These are phyloP conservation scores for Thecamonas trahens DNA, from an alignment of 78 protist species.

Conservation along the genomic window DNA sequence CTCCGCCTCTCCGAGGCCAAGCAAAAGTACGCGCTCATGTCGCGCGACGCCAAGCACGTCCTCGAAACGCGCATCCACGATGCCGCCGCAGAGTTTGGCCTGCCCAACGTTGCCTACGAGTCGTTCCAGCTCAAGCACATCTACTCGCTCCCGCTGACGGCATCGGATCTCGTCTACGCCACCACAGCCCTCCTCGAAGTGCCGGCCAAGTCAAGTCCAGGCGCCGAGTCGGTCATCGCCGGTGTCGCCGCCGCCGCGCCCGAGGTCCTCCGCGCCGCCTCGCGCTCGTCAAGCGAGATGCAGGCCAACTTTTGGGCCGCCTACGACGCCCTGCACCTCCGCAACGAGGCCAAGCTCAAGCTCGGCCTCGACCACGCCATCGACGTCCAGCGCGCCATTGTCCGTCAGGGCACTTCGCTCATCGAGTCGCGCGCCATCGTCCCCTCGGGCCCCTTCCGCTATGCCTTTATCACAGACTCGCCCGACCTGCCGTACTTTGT, in stretches of 20 bases:
- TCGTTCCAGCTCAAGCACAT: slow-evolving; percentile 23
- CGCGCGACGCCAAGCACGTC: not conserved
- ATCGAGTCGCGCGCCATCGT: slow-evolving; percentile 33
- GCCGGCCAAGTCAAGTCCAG: not conserved
- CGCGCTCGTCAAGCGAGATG: not conserved
- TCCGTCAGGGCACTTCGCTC: slow-evolving; percentile 28
- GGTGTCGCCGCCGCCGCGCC: not conserved
- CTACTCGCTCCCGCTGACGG: slow-evolving; percentile 16
- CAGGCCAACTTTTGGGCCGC: slow-evolving; percentile 54
- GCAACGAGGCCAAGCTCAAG: not conserved
- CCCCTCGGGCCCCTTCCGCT: slow-evolving; percentile 36
- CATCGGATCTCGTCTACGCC: slow-evolving; percentile 43
- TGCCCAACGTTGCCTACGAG: slow-evolving; percentile 21
- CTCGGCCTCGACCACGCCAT: slow-evolving; percentile 37
- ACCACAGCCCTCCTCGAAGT: slow-evolving; percentile 39
- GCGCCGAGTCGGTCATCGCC: not conserved
- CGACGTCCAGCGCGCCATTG: slow-evolving; percentile 31
- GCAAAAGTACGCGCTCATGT: slow-evolving; percentile 27
- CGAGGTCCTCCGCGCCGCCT: not conserved
- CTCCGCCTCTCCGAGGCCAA: slow-evolving; percentile 32
- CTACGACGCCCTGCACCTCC: slow-evolving; percentile 39
- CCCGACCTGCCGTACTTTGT: slow-evolving; percentile 16
- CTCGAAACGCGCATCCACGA: slow-evolving; percentile 4
- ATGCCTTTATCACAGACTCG: slow-evolving; percentile 29
- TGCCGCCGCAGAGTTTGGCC: slow-evolving; percentile 24